Conservation (phyloP, 768 basidiomycete genomes). For the Leccinum subgranulosum region DNA sequence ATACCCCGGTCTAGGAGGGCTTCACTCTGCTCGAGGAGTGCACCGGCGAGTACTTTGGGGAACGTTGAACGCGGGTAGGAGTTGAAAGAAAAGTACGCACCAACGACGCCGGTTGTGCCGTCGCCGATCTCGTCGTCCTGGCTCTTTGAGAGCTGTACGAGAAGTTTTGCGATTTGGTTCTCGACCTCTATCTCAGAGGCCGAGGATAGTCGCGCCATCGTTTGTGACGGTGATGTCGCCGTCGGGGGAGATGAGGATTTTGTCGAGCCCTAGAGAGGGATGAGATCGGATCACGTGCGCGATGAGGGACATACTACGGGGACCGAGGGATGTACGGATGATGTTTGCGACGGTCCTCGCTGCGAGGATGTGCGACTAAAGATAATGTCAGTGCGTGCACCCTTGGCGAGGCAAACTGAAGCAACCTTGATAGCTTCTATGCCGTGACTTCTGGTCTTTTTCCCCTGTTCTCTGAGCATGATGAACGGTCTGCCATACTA, state of each 20-base stretch:
- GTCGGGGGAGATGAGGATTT: constrained; percentile 93
- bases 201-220: constrained; percentile 96
- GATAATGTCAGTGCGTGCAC: constrained; percentile 2
- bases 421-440: constrained; percentile 91
- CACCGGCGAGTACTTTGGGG: constrained; percentile 87
- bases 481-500: constrained; percentile 97
- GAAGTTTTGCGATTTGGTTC: constrained; percentile 96
- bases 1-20: constrained; percentile 97
- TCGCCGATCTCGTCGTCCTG: constrained; percentile 99
- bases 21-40: constrained; percentile 92
- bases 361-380: constrained; percentile 90
- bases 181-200: constrained; percentile 99
- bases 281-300: constrained; percentile 10
- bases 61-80: constrained; percentile 1
- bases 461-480: constrained; percentile 91
- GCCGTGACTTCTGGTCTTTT: constrained; percentile 89
- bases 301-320: constrained; percentile 62
- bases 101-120: constrained; percentile 98
- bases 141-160: constrained; percentile 94
- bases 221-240: constrained; percentile 99
- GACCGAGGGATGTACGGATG: constrained; percentile 91
- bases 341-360: constrained; percentile 93
- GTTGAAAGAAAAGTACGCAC: constrained; percentile 48
- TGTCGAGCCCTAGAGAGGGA: constrained; percentile 70
- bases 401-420: background rate